Evolutionary conservation across 192 early-diverging fungal species (phyloP).

Genomic region (Dissophora ornata): DNA sequence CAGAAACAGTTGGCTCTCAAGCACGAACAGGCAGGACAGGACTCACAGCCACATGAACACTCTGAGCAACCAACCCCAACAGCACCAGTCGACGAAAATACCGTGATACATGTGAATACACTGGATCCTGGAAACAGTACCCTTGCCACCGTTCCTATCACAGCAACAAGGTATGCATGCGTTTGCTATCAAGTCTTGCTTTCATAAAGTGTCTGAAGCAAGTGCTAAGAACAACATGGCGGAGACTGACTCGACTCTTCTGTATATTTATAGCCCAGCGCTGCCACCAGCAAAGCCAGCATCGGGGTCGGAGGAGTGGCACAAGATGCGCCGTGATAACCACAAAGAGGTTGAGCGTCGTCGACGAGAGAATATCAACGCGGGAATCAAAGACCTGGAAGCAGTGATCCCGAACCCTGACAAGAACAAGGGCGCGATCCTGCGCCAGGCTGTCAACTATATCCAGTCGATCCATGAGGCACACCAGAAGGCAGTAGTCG

Average conservation of each 20-base stretch:
- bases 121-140: constrained; percentile 10
- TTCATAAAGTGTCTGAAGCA: not conserved
- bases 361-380: constrained; percentile 86
- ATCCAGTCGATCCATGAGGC: constrained; percentile 60
- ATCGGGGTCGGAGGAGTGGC: constrained; percentile 77
- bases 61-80: constrained; percentile 4
- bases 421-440: constrained; percentile 80
- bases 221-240: too few species aligned
- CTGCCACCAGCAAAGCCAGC: constrained; percentile 55
- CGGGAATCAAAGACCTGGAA: constrained; percentile 80
- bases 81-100: constrained; percentile 5
- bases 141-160: constrained; percentile 34
- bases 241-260: not conserved
- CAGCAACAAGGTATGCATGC: constrained; percentile 10
- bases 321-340: constrained; percentile 71
- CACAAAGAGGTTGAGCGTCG: constrained; percentile 91
- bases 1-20: not conserved
- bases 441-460: constrained; percentile 79
- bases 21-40: constrained; percentile 1
- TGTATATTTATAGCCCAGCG: not conserved
- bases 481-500: constrained; percentile 24
- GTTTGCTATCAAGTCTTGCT: not conserved
- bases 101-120: constrained; percentile 11
- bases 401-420: constrained; percentile 72
- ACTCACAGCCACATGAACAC: constrained; percentile 5